Conservation (phyloP, 2,329 filamentous ascomycete genomes). For the Claviceps cyperi region DNA sequence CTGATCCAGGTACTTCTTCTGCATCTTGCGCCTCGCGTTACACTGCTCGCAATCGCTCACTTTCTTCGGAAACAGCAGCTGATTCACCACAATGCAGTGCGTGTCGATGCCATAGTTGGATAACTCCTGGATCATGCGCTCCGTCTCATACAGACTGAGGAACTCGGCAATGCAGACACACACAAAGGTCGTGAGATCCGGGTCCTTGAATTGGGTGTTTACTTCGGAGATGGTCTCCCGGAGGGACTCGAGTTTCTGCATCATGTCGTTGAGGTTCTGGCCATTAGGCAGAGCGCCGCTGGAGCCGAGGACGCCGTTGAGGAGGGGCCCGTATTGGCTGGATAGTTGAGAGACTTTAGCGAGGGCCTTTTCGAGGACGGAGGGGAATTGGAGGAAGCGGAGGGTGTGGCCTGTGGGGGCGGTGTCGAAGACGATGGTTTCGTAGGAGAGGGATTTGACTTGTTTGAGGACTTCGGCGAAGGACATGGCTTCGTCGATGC, state of each 20-base stretch:
- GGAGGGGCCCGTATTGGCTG: conserved; percentile 84
- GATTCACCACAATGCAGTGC: conserved; percentile 95
- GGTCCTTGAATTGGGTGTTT: conserved; percentile 96
- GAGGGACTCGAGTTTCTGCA: conserved; percentile 86
- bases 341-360: conserved; percentile 92
- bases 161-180: conserved; percentile 98
- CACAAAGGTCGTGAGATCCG: conserved; percentile 89
- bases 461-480: conserved; percentile 99
- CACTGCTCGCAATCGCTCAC: conserved; percentile 87
- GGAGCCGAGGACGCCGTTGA: conserved; percentile 81
- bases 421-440: conserved; percentile 98
- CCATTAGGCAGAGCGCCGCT: conserved; percentile 68
- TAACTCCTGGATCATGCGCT: conserved; percentile 98
- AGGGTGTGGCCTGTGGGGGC: conserved; percentile 96
- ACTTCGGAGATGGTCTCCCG: conserved; percentile 90
- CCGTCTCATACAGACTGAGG: conserved; percentile 90
- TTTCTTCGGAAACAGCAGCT: conserved; percentile 81
- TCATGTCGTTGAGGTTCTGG: conserved; percentile 82
- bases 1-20: conserved; percentile 97
- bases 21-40: conserved; percentile 89
- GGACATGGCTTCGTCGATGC: conserved; percentile 98
- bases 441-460: conserved; percentile 96
- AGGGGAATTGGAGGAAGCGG: conserved; percentile 95
- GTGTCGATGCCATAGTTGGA: conserved; percentile 89
- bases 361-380: conserved; percentile 95